A percentile compares a stretch with the other conserved stretches of the same genome.
phyloP scores from a whole-genome alignment of 176 grass and related monocot genomes.

The Eragrostis curvula region DNA sequence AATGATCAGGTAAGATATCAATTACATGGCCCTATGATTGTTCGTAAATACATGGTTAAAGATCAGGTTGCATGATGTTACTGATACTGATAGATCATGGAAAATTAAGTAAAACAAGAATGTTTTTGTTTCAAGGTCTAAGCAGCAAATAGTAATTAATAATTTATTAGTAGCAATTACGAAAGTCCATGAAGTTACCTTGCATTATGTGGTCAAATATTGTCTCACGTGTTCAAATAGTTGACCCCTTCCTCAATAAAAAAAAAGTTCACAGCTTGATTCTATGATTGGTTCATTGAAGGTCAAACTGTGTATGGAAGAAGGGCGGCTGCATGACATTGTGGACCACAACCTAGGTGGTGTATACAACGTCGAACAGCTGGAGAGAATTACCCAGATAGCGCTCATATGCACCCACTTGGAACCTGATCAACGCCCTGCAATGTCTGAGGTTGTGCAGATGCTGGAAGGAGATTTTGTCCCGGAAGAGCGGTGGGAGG shows the following conservation, averaged over 20 bases:
- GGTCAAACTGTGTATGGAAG: slow-evolving; percentile 62
- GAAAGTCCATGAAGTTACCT: slow-evolving; percentile 1
- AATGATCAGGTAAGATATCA: slow-evolving; percentile 67
- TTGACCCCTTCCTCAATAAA: background rate
- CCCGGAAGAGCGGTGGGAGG: slow-evolving; percentile 61
- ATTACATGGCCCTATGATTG: background rate
- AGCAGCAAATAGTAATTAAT: slow-evolving; percentile 13
- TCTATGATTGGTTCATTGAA: slow-evolving; percentile 34
- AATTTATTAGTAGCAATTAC: slow-evolving; percentile 2
- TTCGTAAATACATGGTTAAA: slow-evolving; percentile 24
- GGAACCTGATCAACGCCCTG: slow-evolving; percentile 56
- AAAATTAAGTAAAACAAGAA: slow-evolving; percentile 13
- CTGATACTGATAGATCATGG: slow-evolving; percentile 15
- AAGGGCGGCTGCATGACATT: slow-evolving; percentile 47
- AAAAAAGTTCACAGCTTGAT: no score
- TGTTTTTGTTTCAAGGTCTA: background rate
- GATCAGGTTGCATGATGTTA: slow-evolving; percentile 7
- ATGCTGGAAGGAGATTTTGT: slow-evolving; percentile 79
- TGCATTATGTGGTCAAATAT: background rate
- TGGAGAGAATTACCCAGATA: slow-evolving; percentile 64
- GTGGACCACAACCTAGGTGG: slow-evolving; percentile 62
- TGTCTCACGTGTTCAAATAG: background rate
- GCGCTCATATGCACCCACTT: slow-evolving; percentile 81
- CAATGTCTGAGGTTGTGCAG: slow-evolving; percentile 83
- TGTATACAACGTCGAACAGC: slow-evolving; percentile 44